These are phyloP conservation scores for Coemansia sp. DNA, from an alignment of 192 early-diverging fungal species.

Conservation along the genomic window DNA sequence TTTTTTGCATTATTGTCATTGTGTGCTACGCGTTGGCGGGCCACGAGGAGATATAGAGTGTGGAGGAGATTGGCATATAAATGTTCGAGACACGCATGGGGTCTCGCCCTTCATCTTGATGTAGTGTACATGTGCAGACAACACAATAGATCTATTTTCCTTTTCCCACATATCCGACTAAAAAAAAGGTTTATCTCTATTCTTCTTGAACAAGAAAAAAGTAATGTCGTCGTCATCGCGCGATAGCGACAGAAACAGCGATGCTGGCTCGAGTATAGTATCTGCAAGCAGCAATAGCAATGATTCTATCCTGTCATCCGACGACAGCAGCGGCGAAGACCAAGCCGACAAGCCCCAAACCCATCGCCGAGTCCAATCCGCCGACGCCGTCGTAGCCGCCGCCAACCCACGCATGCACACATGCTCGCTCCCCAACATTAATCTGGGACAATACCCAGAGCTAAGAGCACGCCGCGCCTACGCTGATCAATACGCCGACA, in stretches of 20 bases:
- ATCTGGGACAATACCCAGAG: neutral
- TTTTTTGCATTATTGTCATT: neutral
- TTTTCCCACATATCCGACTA: no score
- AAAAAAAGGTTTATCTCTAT: neutral
- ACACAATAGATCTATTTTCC: neutral
- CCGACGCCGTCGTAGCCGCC: neutral
- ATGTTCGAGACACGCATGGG: no score
- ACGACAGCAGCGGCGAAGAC: neutral
- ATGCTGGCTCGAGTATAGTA: neutral
- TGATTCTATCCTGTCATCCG: neutral
- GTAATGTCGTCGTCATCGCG: conserved; percentile 1
- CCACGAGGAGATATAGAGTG: neutral
- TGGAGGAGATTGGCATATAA: no score
- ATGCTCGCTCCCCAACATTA: conserved; percentile 26
- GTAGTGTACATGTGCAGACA: neutral
- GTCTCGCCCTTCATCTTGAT: neutral
- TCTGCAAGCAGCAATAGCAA: neutral
- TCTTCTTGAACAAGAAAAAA: no score
- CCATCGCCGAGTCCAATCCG: neutral
- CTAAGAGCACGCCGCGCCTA: conserved; percentile 3
- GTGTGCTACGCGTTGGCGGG: neutral
- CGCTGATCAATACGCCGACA: conserved; percentile 24
- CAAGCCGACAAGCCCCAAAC: no score
- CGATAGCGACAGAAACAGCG: neutral
- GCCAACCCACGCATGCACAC: no score